Percentiles rank a stretch among this genome's conserved stretches.
Evolutionary conservation across 108 stramenopile genomes (phyloP).

Genomic region (Skeletonema tropicum): DNA sequence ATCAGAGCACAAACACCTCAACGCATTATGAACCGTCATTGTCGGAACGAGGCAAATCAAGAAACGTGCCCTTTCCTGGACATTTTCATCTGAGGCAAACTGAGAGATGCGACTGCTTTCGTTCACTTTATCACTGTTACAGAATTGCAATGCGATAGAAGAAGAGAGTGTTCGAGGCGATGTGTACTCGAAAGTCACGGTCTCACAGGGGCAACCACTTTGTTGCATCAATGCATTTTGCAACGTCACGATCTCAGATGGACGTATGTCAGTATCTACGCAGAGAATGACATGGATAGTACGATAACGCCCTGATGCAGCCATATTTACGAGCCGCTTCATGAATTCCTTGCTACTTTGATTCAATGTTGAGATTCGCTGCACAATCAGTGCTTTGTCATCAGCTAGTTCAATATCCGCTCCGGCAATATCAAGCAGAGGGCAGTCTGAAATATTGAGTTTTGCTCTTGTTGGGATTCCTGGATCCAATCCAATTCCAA

Average conservation of each 20-base stretch:
- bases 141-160: conserved; percentile 39
- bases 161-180: conserved; percentile 49
- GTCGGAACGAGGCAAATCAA: conserved; percentile 50
- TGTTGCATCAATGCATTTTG: conserved; percentile 61
- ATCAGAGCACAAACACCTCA: conserved; percentile 15
- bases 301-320: conserved; percentile 55
- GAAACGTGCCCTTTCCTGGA: conserved; percentile 47
- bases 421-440: conserved; percentile 54
- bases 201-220: conserved; percentile 35
- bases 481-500: conserved; percentile 4
- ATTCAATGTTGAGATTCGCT: conserved; percentile 43
- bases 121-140: neutral
- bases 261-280: conserved; percentile 41
- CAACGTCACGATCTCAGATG: conserved; percentile 43
- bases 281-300: conserved; percentile 59
- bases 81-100: conserved; percentile 30
- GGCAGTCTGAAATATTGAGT: conserved; percentile 55
- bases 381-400: conserved; percentile 54
- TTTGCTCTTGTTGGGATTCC: conserved; percentile 1
- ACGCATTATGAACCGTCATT: conserved; percentile 47
- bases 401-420: conserved; percentile 67
- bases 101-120: conserved; percentile 10
- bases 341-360: conserved; percentile 30
- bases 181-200: conserved; percentile 46
- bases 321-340: conserved; percentile 41